Evolutionary conservation across 2,329 filamentous ascomycete species (phyloP), one percentile per base, ranked within the genome.

Genomic region (Tolypocladium endophyticum): DNA sequence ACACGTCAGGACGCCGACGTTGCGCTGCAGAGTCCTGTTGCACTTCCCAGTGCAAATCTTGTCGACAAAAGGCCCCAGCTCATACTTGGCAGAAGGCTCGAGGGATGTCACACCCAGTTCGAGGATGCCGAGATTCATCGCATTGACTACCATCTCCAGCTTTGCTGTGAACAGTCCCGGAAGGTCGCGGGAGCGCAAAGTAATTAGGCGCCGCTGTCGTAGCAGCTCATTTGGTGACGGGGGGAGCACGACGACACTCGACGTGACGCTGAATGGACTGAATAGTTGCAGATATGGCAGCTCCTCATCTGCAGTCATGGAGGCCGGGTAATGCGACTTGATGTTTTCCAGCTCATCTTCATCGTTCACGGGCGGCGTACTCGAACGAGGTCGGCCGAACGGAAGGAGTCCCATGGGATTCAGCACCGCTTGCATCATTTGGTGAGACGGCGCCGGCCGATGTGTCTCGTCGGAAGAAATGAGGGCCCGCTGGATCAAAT

Each of bases 261-360:
- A 87, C 0, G 78, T 78, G 60, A 89, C 85, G 0, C 76, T 77
- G 18, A 94, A 79, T 0, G 87, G 84, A 0, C 84, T 88, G 66
- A 94, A 91, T 11, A 87, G 78, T 54, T 87, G 82, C 0, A 92
- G 77, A 64, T 87, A 91, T 0, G 87, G 84, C 2, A 88, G 73
- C 56, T 88, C 83, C 61, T 92, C 83, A 0, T 80, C 76, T 1
- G 87, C 78, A 0, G 82, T 79, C 73, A 92, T 78, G 1, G 78
- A 78, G 1, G 85, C 67, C 0, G 87, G 90, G 57, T 83, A 81
- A 67, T 92, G 89, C 1, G 87, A 89, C 57, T 70, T 73, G 61
- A 76, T 70, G 9, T 80, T 74, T 0, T 81, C 70, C 2, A 75
- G 66, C 4, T 72, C 69, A 14, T 70, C 63, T 43, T 68, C 64